These are phyloP conservation scores for Amylocystis lapponica DNA, from an alignment of 768 basidiomycete species.

Conservation along the genomic window DNA sequence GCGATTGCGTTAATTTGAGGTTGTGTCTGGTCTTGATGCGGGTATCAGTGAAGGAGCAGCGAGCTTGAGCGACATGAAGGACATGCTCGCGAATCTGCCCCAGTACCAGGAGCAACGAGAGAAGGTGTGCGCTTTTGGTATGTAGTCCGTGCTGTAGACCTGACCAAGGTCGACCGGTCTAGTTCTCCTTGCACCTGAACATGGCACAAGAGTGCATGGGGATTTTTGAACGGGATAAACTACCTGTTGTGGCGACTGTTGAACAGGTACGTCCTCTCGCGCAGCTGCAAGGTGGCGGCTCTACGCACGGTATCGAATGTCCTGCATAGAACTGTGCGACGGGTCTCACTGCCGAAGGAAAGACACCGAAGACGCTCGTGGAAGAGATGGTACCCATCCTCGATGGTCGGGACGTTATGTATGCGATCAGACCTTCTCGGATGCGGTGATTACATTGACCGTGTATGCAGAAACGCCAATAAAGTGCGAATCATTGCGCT, in stretches of 20 bases:
- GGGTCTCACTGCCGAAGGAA: slow-evolving; percentile 85
- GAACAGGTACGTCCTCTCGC: slow-evolving; percentile 61
- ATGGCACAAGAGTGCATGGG: slow-evolving; percentile 99
- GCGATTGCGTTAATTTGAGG: slow-evolving; percentile 12
- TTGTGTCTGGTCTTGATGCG: neutral
- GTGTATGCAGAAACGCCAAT: slow-evolving; percentile 59
- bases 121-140: slow-evolving; percentile 46
- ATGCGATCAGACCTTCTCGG: slow-evolving; percentile 22
- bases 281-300: neutral
- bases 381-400: slow-evolving; percentile 99
- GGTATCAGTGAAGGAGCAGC: slow-evolving; percentile 65
- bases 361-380: slow-evolving; percentile 88
- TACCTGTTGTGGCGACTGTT: slow-evolving; percentile 77
- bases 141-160: too few relatives aligned
- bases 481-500: slow-evolving; percentile 96
- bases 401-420: slow-evolving; percentile 83
- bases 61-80: slow-evolving; percentile 96
- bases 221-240: slow-evolving; percentile 83
- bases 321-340: slow-evolving; percentile 86
- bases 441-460: neutral
- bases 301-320: neutral
- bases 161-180: too few relatives aligned
- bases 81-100: slow-evolving; percentile 93
- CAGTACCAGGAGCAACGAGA: slow-evolving; percentile 95
- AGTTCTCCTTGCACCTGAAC: slow-evolving; percentile 95